phyloP scores from a whole-genome alignment of 1,284 basidiomycete genomes.

The Neotropicomus parvogracilis region DNA sequence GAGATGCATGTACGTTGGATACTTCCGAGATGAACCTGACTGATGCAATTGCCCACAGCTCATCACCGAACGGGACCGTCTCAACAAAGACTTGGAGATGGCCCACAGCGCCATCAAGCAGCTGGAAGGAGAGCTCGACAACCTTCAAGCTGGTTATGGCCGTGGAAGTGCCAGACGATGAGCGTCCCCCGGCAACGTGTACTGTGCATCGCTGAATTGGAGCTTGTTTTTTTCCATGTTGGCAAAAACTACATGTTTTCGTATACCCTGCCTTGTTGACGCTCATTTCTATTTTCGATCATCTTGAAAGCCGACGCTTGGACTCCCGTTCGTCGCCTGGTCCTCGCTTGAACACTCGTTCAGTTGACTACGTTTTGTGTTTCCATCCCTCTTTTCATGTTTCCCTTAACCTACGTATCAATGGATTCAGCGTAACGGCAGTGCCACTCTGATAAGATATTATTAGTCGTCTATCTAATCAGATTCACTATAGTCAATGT shows the following conservation, averaged over 20 bases:
- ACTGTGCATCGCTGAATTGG: constrained; percentile 6
- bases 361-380: constrained; percentile 10
- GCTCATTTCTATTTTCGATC: constrained; percentile 16
- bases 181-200: constrained; percentile 18
- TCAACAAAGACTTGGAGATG: constrained; percentile 95
- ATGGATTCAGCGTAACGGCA: constrained; percentile 9
- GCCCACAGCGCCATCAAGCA: constrained; percentile 91
- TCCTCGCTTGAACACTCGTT: constrained; percentile 24
- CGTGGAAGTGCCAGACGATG: constrained; percentile 70
- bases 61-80: constrained; percentile 91
- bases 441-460: too few relatives aligned
- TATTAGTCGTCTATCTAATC: too few relatives aligned
- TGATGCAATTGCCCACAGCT: constrained; percentile 52
- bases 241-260: constrained; percentile 9
- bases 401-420: constrained; percentile 11
- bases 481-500: too few relatives aligned
- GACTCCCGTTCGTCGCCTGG: constrained; percentile 4
- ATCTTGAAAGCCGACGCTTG: constrained; percentile 3
- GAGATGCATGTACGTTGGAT: constrained; percentile 83
- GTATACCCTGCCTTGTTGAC: constrained; percentile 27
- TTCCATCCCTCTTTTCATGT: constrained; percentile 9
- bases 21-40: constrained; percentile 4
- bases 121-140: constrained; percentile 86
- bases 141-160: constrained; percentile 82
- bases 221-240: background rate